These are phyloP conservation scores for Williopsis jadinii DNA, from an alignment of 1,139 yeast genomes.

Conservation along the genomic window DNA sequence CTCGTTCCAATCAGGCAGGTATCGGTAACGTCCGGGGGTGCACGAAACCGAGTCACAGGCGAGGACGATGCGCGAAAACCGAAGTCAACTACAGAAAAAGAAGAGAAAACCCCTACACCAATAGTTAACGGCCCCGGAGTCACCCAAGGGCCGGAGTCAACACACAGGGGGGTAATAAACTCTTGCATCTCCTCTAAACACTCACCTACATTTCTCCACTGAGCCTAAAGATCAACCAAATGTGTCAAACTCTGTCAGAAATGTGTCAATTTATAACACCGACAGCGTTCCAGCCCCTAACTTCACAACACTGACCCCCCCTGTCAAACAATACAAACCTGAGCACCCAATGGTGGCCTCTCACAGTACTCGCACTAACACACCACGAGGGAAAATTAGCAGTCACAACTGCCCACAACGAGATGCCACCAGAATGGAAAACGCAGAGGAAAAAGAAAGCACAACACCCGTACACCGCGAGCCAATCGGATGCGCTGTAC, in stretches of 20 bases:
- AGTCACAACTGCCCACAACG: background rate
- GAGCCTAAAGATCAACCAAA: too few relatives aligned
- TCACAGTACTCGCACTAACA: background rate
- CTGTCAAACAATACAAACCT: too few relatives aligned
- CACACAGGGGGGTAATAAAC: background rate
- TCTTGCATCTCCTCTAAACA: background rate
- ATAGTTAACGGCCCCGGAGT: background rate
- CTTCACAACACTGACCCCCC: too few relatives aligned
- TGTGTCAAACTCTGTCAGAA: too few relatives aligned
- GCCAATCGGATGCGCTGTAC: slow-evolving; percentile 1
- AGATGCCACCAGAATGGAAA: too few relatives aligned
- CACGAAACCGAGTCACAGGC: background rate
- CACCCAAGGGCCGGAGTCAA: background rate
- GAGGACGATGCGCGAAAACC: background rate
- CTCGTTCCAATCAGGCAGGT: too few relatives aligned
- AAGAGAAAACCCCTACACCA: background rate
- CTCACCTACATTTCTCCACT: background rate
- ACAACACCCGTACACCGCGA: background rate
- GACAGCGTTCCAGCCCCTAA: too few relatives aligned
- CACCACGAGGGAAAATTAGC: background rate
- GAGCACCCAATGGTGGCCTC: background rate
- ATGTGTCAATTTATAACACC: too few relatives aligned
- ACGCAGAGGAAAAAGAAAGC: too few relatives aligned
- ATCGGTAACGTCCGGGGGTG: too few relatives aligned
- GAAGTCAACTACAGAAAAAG: background rate